Evolutionary conservation across 1,284 basidiomycete species (phyloP), one percentile per base, ranked within the genome.

Genomic region (Boletus sp.): DNA sequence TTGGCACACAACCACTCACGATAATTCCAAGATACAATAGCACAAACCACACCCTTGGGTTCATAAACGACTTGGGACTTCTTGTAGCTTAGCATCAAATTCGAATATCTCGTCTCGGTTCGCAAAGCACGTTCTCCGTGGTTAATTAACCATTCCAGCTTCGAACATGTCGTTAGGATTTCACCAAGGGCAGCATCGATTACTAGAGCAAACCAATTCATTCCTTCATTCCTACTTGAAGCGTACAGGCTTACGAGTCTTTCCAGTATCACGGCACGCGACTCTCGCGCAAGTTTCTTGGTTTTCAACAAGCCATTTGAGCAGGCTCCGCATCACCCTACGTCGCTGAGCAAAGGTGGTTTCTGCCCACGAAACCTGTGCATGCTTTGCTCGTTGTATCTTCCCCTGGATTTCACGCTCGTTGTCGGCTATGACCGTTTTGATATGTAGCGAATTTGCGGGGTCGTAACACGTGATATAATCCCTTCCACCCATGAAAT

Each of bases 261-360:
- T 99, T 60, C 97, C 97, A 0, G 95, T 95, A 76, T 99, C 97
- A 40, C 96, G 82, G 71, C 93, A 94, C 38, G 94, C 94, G n/a
- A 97, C 91, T 51, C 88, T 82, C 10, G 93, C 93, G 68, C 95
- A 94, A 25, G 79, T 78, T 61, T 96, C 91, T 77, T 95, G 88
- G 68, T 97, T 94, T 65, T 90, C 86, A 31, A 97, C 86, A 17
- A 97, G 81, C 96, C 97, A 99, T 64, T 90, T 90, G 67, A 94
- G 83, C 67, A 99, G 74, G 67, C 91, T 96, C 38, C 92, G 81
- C 67, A 98, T 79, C 44, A 98, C 88, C 64, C 88, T 85, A 69
- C 90, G 81, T 28, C 97, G 83, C 68, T 95, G 84, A 1, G 83
- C 80, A 72, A 94, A 98, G 0, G 86, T 85, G 21, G 89, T 93